phyloP scores from a whole-genome alignment of 495 filamentous ascomycete species.

The Cercophora scortea region DNA sequence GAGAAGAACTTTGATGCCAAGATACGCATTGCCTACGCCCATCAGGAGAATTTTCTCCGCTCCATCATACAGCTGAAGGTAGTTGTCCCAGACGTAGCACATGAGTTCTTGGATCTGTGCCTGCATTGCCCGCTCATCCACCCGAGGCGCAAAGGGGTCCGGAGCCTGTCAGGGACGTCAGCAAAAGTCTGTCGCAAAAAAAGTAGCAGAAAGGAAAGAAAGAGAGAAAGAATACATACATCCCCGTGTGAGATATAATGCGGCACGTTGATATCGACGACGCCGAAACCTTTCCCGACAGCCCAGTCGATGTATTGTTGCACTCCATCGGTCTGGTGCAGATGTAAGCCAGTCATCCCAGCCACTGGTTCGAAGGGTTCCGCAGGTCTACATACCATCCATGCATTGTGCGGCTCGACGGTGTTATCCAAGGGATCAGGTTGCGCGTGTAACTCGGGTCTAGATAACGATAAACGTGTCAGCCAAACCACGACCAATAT shows the following conservation, averaged over 20 bases:
- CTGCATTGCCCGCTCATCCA: slow-evolving; percentile 30
- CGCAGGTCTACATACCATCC: slow-evolving; percentile 56
- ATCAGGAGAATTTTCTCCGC: slow-evolving; percentile 68
- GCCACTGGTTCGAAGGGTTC: too few relatives aligned
- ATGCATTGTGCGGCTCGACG: slow-evolving; percentile 74
- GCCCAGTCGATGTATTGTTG: slow-evolving; percentile 81
- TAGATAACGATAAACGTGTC: slow-evolving; percentile 24
- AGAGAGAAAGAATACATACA: slow-evolving; percentile 24
- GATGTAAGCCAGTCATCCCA: not conserved
- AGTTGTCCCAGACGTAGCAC: slow-evolving; percentile 93
- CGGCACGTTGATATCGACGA: slow-evolving; percentile 88
- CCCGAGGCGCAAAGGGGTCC: slow-evolving; percentile 24
- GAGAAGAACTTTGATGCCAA: slow-evolving; percentile 61
- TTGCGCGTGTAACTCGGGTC: slow-evolving; percentile 62
- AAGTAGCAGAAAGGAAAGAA: too few relatives aligned
- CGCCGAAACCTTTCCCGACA: slow-evolving; percentile 57
- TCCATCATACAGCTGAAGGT: slow-evolving; percentile 69
- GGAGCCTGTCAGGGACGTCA: too few relatives aligned
- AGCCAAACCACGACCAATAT: not conserved
- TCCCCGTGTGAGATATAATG: slow-evolving; percentile 53
- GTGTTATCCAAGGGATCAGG: slow-evolving; percentile 61
- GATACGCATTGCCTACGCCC: slow-evolving; percentile 71
- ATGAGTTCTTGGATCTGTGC: slow-evolving; percentile 66
- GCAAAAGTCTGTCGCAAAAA: too few relatives aligned
- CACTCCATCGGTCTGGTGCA: slow-evolving; percentile 60